A percentile compares a stretch with the other conserved stretches of the same genome.
Evolutionary conservation across 345 rosid genomes (phyloP).

Genomic region (Hibiscus syriacus): DNA sequence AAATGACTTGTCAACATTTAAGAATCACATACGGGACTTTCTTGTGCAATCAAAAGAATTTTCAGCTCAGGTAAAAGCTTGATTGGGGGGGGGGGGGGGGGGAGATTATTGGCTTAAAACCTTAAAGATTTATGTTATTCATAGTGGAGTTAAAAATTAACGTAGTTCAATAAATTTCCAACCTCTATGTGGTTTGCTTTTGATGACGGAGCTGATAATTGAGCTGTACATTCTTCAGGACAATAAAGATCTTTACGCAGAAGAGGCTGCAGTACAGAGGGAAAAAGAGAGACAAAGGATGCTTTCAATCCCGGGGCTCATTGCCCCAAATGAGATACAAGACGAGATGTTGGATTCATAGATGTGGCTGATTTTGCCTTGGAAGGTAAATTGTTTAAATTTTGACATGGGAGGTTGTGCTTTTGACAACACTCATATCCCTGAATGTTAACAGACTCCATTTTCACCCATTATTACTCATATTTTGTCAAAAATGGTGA

Average conservation of each 20-base stretch:
- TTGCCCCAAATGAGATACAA: constrained; percentile 67
- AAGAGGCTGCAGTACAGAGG: constrained; percentile 69
- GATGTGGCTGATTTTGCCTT: constrained; percentile 17
- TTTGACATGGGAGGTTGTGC: constrained; percentile 13
- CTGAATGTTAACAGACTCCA: constrained; percentile 1
- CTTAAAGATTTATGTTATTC: neutral
- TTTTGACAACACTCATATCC: constrained; percentile 5
- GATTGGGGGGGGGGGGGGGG: no score
- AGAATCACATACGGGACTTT: constrained; percentile 86
- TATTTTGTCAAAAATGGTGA: constrained; percentile 14
- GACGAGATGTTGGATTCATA: constrained; percentile 79
- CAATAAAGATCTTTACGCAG: constrained; percentile 72
- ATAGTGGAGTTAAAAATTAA: neutral
- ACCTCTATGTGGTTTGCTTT: neutral
- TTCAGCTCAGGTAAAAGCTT: constrained; percentile 57
- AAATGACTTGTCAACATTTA: constrained; percentile 69
- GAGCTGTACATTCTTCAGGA: constrained; percentile 33
- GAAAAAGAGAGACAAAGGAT: constrained; percentile 65
- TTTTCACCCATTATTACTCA: constrained; percentile 18
- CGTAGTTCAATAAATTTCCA: neutral
- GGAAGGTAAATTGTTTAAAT: constrained; percentile 22
- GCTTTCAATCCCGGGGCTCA: constrained; percentile 69
- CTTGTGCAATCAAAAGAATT: constrained; percentile 84
- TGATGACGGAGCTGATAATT: neutral
- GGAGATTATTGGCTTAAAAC: neutral